Percentiles rank a stretch among this genome's conserved stretches.
Conservation (phyloP, 2,329 filamentous ascomycete species). For the Fusarium aywerte region DNA sequence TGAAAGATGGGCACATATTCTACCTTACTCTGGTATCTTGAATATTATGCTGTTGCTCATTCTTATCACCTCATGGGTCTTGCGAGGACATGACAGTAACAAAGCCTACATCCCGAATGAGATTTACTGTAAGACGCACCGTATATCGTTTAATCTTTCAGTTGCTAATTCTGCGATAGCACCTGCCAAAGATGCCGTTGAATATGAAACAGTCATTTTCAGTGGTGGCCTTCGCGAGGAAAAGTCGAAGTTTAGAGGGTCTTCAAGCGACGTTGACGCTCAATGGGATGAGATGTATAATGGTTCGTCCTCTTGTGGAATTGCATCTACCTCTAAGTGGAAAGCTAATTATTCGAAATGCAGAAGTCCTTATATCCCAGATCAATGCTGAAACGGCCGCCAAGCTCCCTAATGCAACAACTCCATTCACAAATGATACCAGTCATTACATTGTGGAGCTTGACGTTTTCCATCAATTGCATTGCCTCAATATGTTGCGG, state of each 20-base stretch:
- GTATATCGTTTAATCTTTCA: accelerated
- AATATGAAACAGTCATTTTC: constrained; percentile 8
- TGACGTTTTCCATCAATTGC: constrained; percentile 11
- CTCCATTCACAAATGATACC: constrained; percentile 14
- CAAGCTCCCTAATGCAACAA: constrained; percentile 6
- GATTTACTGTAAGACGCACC: constrained; percentile 2
- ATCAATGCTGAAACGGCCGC: neutral
- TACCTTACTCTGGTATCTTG: neutral
- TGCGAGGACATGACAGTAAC: neutral
- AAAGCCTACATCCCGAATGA: constrained; percentile 1
- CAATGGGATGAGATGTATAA: constrained; percentile 10
- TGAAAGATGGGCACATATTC: neutral
- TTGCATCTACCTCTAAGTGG: too few species aligned
- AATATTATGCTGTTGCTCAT: neutral
- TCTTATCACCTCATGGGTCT: neutral
- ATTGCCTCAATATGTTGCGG: constrained; percentile 10
- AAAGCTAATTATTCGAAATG: neutral
- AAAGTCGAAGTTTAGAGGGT: constrained; percentile 2
- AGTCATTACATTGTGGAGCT: constrained; percentile 12
- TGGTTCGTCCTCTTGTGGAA: neutral
- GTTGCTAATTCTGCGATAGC: neutral
- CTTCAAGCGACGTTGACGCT: constrained; percentile 1
- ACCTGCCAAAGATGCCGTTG: neutral
- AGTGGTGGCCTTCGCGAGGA: constrained; percentile 7
- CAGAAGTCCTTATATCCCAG: constrained; percentile 9